These are phyloP conservation scores for Botryotinia convoluta DNA, from an alignment of 2,329 filamentous ascomycete species.

Conservation along the genomic window DNA sequence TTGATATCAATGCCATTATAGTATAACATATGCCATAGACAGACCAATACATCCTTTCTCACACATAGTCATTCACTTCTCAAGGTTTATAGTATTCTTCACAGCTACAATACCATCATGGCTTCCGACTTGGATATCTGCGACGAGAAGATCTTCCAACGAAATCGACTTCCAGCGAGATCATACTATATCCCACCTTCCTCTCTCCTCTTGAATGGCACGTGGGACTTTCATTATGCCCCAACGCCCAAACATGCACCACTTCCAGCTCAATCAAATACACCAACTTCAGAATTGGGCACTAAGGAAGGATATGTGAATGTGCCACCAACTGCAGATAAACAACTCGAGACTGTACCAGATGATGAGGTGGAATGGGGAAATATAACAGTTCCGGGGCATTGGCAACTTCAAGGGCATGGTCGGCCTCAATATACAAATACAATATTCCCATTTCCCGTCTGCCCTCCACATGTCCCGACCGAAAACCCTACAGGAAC, in stretches of 20 bases:
- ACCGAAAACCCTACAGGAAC: conserved; percentile 54
- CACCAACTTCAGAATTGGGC: conserved; percentile 3
- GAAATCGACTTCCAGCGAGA: conserved; percentile 52
- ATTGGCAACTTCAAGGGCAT: conserved; percentile 70
- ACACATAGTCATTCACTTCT: background rate
- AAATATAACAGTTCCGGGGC: conserved; percentile 58
- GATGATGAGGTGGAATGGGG: conserved; percentile 18
- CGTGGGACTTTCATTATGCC: conserved; percentile 55
- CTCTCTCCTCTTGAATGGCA: conserved; percentile 51
- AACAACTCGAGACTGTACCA: background rate
- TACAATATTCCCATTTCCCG: conserved; percentile 62
- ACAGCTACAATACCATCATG: background rate
- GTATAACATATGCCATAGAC: background rate
- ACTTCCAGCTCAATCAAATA: conserved; percentile 1
- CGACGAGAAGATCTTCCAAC: conserved; percentile 51
- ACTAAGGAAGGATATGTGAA: background rate
- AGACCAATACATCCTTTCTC: background rate
- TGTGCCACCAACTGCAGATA: background rate
- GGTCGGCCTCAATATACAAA: conserved; percentile 66
- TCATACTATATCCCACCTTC: conserved; percentile 53
- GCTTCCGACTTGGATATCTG: conserved; percentile 42
- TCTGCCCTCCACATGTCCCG: conserved; percentile 58
- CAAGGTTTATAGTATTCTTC: background rate
- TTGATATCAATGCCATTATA: background rate
- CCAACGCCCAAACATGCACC: conserved; percentile 48